Evolutionary conservation across 1,284 basidiomycete species (phyloP).

Genomic region (Prillingera fragicola): DNA sequence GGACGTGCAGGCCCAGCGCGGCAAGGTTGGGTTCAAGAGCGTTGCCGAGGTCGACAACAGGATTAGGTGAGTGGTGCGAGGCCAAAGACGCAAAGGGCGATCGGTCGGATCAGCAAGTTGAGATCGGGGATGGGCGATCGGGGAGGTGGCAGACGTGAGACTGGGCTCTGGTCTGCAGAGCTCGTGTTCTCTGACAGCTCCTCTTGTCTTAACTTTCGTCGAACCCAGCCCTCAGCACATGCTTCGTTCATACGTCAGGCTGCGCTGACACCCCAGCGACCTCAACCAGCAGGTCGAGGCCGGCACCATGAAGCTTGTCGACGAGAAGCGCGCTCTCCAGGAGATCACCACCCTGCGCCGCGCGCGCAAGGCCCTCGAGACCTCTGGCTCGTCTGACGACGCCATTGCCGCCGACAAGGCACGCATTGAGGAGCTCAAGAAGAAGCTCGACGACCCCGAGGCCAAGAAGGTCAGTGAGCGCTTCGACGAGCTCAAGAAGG

Average conservation of each 20-base stretch:
- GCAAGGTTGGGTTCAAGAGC: constrained; percentile 77
- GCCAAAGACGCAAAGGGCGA: too few relatives aligned
- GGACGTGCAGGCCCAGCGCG: constrained; percentile 75
- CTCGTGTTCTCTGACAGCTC: too few relatives aligned
- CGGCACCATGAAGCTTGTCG: constrained; percentile 85
- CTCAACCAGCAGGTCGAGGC: constrained; percentile 86
- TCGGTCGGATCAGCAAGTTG: too few relatives aligned
- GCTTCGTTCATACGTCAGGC: constrained; percentile 56
- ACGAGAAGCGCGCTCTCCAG: constrained; percentile 88
- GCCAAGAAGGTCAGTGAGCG: constrained; percentile 73
- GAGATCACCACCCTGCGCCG: constrained; percentile 76
- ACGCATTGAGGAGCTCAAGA: constrained; percentile 71
- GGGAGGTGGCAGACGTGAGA: too few relatives aligned
- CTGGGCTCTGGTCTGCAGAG: too few relatives aligned
- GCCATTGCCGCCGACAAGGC: constrained; percentile 74
- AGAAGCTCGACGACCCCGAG: constrained; percentile 86
- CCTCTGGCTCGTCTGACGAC: constrained; percentile 76
- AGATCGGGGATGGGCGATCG: too few relatives aligned
- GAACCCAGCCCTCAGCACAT: too few relatives aligned
- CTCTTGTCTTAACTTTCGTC: too few relatives aligned
- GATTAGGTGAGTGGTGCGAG: constrained; percentile 61
- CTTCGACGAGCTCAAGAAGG: constrained; percentile 74
- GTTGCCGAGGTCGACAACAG: constrained; percentile 82
- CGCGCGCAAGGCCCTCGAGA: constrained; percentile 67
- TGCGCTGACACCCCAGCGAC: constrained; percentile 10